These are phyloP conservation scores for Verticillium albo-atrum DNA, from an alignment of 2,329 filamentous ascomycete genomes.

Conservation along the genomic window DNA sequence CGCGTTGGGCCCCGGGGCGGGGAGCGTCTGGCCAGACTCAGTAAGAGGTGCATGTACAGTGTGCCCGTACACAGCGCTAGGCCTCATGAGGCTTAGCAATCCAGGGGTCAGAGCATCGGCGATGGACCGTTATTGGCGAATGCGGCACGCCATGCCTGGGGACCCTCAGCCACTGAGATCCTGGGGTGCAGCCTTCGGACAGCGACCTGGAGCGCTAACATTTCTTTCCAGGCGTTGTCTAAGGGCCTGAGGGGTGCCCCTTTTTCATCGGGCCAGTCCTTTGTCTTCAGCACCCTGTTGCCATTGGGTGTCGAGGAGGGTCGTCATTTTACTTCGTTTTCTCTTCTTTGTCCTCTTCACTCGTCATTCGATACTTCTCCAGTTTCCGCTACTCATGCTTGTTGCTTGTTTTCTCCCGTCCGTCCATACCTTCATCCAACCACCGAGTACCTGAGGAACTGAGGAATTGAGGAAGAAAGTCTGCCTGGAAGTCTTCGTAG, in stretches of 20 bases:
- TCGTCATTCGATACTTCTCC: background rate
- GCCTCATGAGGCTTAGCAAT: background rate
- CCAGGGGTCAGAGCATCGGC: background rate
- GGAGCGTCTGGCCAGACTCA: background rate
- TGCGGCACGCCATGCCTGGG: background rate
- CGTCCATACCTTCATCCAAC: no score
- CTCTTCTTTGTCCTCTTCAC: background rate
- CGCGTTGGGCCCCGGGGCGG: background rate
- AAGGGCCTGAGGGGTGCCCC: background rate
- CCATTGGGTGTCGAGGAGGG: background rate
- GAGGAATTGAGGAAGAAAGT: no score
- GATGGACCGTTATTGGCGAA: background rate
- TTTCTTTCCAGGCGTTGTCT: background rate
- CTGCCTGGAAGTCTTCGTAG: background rate
- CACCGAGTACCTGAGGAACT: background rate
- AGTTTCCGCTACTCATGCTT: background rate
- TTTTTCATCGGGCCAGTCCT: background rate
- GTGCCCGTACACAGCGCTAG: background rate
- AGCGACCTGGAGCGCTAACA: background rate
- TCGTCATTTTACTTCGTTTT: background rate
- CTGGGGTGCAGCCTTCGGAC: background rate
- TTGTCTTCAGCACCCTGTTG: background rate
- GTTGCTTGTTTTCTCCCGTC: background rate
- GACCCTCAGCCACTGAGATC: background rate
- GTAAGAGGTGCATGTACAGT: background rate